phyloP scores from a whole-genome alignment of 139 green algal genomes.

The Gonium pectorale region DNA sequence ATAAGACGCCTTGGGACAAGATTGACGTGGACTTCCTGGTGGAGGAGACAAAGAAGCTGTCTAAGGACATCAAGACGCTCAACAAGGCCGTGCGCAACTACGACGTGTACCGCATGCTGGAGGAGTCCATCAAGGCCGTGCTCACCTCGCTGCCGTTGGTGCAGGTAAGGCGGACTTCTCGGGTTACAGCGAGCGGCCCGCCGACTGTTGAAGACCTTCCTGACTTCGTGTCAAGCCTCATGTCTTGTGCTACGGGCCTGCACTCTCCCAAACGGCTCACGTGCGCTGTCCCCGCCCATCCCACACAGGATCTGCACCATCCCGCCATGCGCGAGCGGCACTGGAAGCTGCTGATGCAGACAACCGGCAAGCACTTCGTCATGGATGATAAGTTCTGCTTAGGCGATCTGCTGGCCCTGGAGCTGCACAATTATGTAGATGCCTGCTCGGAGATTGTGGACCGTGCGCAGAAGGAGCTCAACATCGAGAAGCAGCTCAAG shows the following conservation, averaged over 20 bases:
- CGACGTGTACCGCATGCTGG: constrained; percentile 85
- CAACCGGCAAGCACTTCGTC: constrained; percentile 87
- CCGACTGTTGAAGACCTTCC: too few species aligned
- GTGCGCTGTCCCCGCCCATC: too few species aligned
- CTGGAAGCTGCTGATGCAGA: constrained; percentile 85
- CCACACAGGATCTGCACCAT: constrained; percentile 81
- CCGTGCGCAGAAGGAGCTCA: constrained; percentile 88
- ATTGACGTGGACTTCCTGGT: constrained; percentile 90
- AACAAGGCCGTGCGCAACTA: constrained; percentile 87
- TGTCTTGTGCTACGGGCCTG: too few species aligned
- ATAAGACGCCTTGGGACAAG: constrained; percentile 87
- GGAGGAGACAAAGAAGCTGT: constrained; percentile 89
- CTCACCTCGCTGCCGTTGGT: constrained; percentile 89
- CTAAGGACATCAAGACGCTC: constrained; percentile 83
- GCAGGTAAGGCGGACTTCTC: too few species aligned
- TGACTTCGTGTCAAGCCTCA: too few species aligned
- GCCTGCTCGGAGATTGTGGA: constrained; percentile 93
- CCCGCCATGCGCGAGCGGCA: constrained; percentile 83
- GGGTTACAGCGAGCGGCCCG: background rate
- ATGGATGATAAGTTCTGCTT: constrained; percentile 87
- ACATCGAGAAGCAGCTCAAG: constrained; percentile 84
- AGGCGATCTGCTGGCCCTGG: constrained; percentile 85
- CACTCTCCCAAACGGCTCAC: too few species aligned
- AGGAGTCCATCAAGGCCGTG: constrained; percentile 89
- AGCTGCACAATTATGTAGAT: constrained; percentile 94